These are phyloP conservation scores for Camelina hispida DNA, from an alignment of 345 rosid genomes.

Conservation along the genomic window DNA sequence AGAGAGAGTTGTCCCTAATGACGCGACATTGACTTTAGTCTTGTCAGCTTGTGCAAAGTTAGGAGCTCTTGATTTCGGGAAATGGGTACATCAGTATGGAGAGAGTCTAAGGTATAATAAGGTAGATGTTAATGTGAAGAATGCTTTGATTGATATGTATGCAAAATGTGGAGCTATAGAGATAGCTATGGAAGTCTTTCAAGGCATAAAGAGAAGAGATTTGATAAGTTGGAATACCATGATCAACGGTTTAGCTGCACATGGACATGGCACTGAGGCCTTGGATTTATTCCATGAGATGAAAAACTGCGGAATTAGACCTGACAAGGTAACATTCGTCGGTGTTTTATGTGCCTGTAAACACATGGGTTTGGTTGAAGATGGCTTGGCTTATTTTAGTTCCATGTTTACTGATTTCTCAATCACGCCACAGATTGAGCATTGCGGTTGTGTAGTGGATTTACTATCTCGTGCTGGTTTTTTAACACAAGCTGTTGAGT, in stretches of 20 bases:
- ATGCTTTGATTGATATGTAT: slow-evolving; percentile 85
- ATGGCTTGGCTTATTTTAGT: slow-evolving; percentile 67
- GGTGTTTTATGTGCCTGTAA: slow-evolving; percentile 73
- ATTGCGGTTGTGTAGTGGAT: slow-evolving; percentile 88
- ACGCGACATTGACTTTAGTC: slow-evolving; percentile 70
- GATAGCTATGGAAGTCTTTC: slow-evolving; percentile 63
- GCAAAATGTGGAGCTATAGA: slow-evolving; percentile 75
- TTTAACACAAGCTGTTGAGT: slow-evolving; percentile 70
- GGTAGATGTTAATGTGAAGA: slow-evolving; percentile 65
- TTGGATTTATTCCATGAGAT: slow-evolving; percentile 63
- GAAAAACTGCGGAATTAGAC: slow-evolving; percentile 56
- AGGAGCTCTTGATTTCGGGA: slow-evolving; percentile 81
- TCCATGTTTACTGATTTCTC: slow-evolving; percentile 69
- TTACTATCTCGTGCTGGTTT: slow-evolving; percentile 78
- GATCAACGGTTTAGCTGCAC: slow-evolving; percentile 70
- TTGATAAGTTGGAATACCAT: slow-evolving; percentile 84
- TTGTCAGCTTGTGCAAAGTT: slow-evolving; percentile 80
- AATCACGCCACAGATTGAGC: slow-evolving; percentile 75
- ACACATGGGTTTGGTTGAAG: slow-evolving; percentile 77
- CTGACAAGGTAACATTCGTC: slow-evolving; percentile 77
- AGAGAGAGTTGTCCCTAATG: slow-evolving; percentile 59
- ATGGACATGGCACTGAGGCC: slow-evolving; percentile 72
- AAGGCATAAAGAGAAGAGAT: slow-evolving; percentile 61
- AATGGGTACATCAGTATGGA: slow-evolving; percentile 70
- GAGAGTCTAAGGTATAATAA: slow-evolving; percentile 54